Evolutionary conservation across 73 alveolate genomes (phyloP), one percentile per base, ranked within the genome.

Genomic region (Blepharisma japonicum): DNA sequence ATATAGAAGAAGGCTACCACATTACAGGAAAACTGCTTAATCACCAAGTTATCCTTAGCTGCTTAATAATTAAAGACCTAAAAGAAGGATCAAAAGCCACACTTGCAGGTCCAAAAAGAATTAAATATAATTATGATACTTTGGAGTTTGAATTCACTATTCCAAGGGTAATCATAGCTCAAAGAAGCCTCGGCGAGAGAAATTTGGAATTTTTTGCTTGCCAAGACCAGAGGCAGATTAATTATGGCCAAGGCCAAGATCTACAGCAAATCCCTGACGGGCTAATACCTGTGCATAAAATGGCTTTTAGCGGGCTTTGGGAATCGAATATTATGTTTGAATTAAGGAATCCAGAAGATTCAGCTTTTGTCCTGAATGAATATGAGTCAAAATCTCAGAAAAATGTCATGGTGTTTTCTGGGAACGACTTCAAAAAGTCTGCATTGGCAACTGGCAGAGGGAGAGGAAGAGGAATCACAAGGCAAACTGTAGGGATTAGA

Each of bases 81-180:
- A 61, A 61, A 61, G 74, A 61, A 61, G 46, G 50, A 9, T n/a
- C 47, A 11, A 61, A 61, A 39, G 6, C 74, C 0, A 39, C 18
- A 8, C 14, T 61, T 18, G 74, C 74, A 20, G 74, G 74, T 2
- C 74, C 74, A 61, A 61, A 61, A 25, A 14, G 74, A 61, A 61
- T 61, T 18, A 61, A 18, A 20, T n/a, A 8, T 18, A 25, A 61
- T 18, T 20, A 11, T 8, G 47, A 61, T 39, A 18, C 14, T 25
- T 14, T 8, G 47, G 47, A n/a, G 14, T 61, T 61, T 5, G 74
- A 61, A 61, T 8, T 25, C 14, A 61, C 14, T 5, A 61, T 61
- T 39, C 74, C 74, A 61, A 61, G 74, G 23, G 23, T 61, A 9
- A 8, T 61, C 11, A 61, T 61, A 1, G n/a, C 74, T 14, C 23